Evolutionary conservation across 805 yeast species (phyloP).

Genomic region (Ogataea neopini): DNA sequence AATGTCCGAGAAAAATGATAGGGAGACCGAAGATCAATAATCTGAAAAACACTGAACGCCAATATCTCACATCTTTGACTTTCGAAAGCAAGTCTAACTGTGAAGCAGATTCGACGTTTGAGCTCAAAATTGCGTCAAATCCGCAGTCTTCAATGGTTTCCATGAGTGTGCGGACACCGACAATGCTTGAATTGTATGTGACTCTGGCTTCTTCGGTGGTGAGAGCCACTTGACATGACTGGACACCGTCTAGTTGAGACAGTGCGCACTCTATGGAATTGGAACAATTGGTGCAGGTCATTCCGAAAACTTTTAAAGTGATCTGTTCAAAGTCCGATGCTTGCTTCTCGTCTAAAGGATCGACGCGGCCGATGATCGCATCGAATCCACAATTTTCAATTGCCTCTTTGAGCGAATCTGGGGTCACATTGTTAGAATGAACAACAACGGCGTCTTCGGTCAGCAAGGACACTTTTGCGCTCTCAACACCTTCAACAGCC

Average conservation of each 20-base stretch:
- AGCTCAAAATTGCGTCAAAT: constrained; percentile 49
- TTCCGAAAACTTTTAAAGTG: constrained; percentile 49
- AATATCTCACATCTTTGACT: constrained; percentile 67
- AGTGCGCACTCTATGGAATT: constrained; percentile 50
- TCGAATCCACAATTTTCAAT: constrained; percentile 53
- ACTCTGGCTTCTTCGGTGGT: constrained; percentile 57
- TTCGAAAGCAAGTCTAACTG: constrained; percentile 73
- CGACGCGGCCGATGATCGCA: constrained; percentile 45
- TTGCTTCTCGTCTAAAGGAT: constrained; percentile 10
- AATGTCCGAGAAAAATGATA: constrained; percentile 50
- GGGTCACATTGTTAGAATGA: constrained; percentile 36
- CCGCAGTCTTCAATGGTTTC: constrained; percentile 52
- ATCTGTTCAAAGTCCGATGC: constrained; percentile 15
- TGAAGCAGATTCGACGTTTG: constrained; percentile 56
- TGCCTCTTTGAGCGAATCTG: constrained; percentile 47
- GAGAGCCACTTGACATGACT: constrained; percentile 48
- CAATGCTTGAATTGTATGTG: constrained; percentile 46
- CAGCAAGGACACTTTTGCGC: constrained; percentile 63
- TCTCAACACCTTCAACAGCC: constrained; percentile 48
- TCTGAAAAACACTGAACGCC: constrained; percentile 59
- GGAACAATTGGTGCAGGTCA: constrained; percentile 61
- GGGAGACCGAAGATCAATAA: constrained; percentile 64
- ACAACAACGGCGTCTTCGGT: constrained; percentile 70
- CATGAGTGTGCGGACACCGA: constrained; percentile 69
- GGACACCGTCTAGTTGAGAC: constrained; percentile 47